Percentiles rank a stretch among this genome's conserved stretches.
These are phyloP conservation scores for Populus pruinosa DNA, from an alignment of 345 rosid genomes.

Conservation along the genomic window DNA sequence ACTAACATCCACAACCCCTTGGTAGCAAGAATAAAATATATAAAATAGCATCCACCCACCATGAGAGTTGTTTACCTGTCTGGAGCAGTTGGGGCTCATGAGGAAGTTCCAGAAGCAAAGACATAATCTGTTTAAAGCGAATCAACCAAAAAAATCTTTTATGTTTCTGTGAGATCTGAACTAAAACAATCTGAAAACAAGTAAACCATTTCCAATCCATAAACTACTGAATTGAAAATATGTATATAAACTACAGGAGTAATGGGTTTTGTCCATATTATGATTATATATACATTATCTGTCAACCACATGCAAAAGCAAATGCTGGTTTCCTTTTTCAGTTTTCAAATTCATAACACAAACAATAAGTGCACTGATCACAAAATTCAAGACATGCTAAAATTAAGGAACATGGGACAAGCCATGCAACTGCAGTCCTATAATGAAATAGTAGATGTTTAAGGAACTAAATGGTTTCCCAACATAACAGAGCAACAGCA, in stretches of 20 bases:
- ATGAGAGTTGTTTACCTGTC: constrained; percentile 53
- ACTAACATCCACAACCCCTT: not conserved
- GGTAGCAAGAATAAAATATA: not conserved
- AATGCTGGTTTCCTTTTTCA: not conserved
- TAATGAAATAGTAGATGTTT: not conserved
- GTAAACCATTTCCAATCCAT: not conserved
- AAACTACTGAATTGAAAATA: not conserved
- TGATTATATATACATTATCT: not conserved
- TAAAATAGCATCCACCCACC: constrained; percentile 1
- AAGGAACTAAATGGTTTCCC: not conserved
- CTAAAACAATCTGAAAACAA: not conserved
- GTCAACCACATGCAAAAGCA: not conserved
- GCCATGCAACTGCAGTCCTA: not conserved
- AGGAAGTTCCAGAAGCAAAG: constrained; percentile 79
- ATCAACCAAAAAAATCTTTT: not conserved
- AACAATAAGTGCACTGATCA: not conserved
- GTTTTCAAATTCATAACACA: not conserved
- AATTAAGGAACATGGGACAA: not conserved
- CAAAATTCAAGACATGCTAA: not conserved
- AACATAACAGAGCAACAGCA: not conserved
- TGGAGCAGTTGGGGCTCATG: constrained; percentile 89
- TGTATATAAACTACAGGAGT: not conserved
- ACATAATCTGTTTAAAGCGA: constrained; percentile 59
- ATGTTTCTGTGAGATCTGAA: not conserved
- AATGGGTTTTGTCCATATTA: not conserved